A percentile compares a stretch with the other conserved stretches of the same genome.
Evolutionary conservation across 164 flowering plant genomes (phyloP).

Genomic region (Chimonanthus praecox): DNA sequence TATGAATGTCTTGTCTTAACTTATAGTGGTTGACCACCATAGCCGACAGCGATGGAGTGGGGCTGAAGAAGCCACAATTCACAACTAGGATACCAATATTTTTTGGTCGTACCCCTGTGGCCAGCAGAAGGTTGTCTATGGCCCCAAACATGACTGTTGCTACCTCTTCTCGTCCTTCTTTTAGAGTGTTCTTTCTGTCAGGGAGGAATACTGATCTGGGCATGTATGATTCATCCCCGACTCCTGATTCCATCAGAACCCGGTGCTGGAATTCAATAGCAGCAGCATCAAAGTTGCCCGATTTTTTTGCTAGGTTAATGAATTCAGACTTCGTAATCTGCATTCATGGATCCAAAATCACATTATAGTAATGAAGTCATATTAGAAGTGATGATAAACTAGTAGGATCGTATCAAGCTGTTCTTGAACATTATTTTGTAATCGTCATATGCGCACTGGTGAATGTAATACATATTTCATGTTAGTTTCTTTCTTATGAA

Average conservation of each 20-base stretch:
- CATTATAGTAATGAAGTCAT: too few relatives aligned
- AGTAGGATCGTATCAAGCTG: too few relatives aligned
- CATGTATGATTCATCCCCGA: constrained; percentile 64
- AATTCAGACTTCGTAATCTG: constrained; percentile 48
- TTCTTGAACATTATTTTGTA: too few relatives aligned
- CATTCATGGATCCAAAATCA: background rate
- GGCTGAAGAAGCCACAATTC: constrained; percentile 54
- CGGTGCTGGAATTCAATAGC: constrained; percentile 38
- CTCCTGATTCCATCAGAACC: constrained; percentile 46
- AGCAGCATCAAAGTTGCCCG: constrained; percentile 42
- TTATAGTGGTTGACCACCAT: constrained; percentile 72
- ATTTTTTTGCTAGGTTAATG: constrained; percentile 47
- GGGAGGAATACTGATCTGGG: constrained; percentile 42
- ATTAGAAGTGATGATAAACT: too few relatives aligned
- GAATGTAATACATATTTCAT: too few relatives aligned
- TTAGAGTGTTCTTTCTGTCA: constrained; percentile 24
- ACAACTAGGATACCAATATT: constrained; percentile 54
- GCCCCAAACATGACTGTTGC: constrained; percentile 54
- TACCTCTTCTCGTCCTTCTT: constrained; percentile 64
- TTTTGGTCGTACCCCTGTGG: constrained; percentile 33
- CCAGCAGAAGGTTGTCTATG: constrained; percentile 39
- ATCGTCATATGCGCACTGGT: too few relatives aligned
- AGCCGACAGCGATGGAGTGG: constrained; percentile 67
- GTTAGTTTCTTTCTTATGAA: background rate
- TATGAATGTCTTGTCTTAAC: constrained; percentile 35